These are phyloP conservation scores for Gloeostereum incarnatum DNA, from an alignment of 768 basidiomycete species.

Conservation along the genomic window DNA sequence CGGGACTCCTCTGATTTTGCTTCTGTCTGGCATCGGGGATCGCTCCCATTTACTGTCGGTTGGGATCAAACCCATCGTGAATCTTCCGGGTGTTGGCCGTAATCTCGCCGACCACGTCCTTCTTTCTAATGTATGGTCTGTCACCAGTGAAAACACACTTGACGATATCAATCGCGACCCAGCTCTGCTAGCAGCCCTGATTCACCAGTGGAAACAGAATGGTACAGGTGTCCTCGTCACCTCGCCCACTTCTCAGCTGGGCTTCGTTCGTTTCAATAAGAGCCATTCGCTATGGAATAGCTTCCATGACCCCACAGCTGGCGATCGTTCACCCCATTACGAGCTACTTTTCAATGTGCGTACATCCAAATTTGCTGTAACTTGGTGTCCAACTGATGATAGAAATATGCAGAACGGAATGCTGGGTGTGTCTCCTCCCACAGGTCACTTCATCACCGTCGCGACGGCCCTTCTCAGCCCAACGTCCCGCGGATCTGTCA, in stretches of 20 bases:
- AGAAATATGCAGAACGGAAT: conserved; percentile 10
- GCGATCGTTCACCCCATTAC: too few relatives aligned
- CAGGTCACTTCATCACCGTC: conserved; percentile 10
- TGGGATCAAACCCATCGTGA: conserved; percentile 10
- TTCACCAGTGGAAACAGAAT: conserved; percentile 10
- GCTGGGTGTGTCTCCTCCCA: conserved; percentile 5
- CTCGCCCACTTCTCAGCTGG: too few relatives aligned
- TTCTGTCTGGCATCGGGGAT: conserved; percentile 15
- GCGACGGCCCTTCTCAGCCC: conserved; percentile 6
- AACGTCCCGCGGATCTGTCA: conserved; percentile 6
- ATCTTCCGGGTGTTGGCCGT: conserved; percentile 13
- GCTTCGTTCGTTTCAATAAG: too few relatives aligned
- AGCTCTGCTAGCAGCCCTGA: conserved; percentile 2
- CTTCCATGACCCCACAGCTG: too few relatives aligned
- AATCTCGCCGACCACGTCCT: conserved; percentile 13
- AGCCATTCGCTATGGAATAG: too few relatives aligned
- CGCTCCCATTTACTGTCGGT: conserved; percentile 3
- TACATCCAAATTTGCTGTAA: conserved; percentile 1
- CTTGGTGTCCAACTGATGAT: conserved; percentile 9
- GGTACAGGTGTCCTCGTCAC: conserved; percentile 11
- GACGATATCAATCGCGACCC: conserved; percentile 9
- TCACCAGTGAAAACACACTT: conserved; percentile 11
- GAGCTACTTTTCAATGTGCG: too few relatives aligned
- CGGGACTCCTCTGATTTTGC: conserved; percentile 15
- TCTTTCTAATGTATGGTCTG: conserved; percentile 5